Evolutionary conservation across 2,329 filamentous ascomycete genomes (phyloP), one percentile per base, ranked within the genome.

Genomic region (Pleomassaria siparia): DNA sequence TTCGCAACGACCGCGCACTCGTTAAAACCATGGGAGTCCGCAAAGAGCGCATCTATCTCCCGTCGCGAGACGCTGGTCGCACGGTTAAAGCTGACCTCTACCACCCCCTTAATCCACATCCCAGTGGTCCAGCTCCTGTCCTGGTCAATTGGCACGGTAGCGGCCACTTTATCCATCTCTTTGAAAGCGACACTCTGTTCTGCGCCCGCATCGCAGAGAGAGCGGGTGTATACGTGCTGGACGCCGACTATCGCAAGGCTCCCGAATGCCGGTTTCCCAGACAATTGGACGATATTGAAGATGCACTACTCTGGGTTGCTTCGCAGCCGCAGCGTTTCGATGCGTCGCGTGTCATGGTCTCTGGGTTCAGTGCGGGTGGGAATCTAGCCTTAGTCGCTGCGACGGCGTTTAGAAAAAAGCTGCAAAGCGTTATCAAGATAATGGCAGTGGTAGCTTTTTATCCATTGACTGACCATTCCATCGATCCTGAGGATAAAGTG

Each of bases 281-380:
- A 1, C 60, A 71, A 1, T 51, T 71, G 6, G 45, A 74, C 7
- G 72, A 74, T 49, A 62, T 60, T 4, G 61, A 64, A 45, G 69
- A 73, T 43, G 59, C 57, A 3, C 42, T 74, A 12, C 51, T 42
- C n/a, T 71, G 60, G 53, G 61, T 72, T 0, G 58, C 59, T 2
- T 44, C 53, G 2, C 67, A 64, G 13, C 63, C 63, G 0, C 53
- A 64, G 1, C 15, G 43, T 0, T 75, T 67, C 54, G 63, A 74
- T 32, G 2, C 16, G 2, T 42, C 48, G 0, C 54, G 53, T 3
- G 40, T 76, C 11, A 60, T 63, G 0, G 46, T 74, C 1, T 67
- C 62, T 1, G 74, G 74, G 8, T 76, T 75, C 53, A 73, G 70
- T 35, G 68, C 74, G 0, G 74, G 74, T 2, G 73, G 43, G 0